These are phyloP conservation scores for Salix arbutifolia DNA, from an alignment of 345 rosid species.

Conservation along the genomic window DNA sequence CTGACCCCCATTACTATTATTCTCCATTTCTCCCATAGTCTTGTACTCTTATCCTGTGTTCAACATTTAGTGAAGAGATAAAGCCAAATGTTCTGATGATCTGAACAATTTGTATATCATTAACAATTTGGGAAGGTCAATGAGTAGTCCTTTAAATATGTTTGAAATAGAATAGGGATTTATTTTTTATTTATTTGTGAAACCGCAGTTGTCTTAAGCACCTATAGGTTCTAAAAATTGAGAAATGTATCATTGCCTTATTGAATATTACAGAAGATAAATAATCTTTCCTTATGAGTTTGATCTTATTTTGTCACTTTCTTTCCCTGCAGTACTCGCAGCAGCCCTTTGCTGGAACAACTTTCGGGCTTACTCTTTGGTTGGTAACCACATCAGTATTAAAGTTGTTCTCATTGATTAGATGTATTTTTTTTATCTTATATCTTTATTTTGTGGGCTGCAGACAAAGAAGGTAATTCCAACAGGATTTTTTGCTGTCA, in stretches of 20 bases:
- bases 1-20: background rate
- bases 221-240: background rate
- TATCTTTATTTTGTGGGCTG: conserved; percentile 26
- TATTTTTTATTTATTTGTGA: background rate
- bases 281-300: background rate
- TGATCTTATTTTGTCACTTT: conserved; percentile 1
- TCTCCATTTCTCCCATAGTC: background rate
- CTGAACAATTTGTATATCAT: background rate
- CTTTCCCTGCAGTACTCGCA: conserved; percentile 59
- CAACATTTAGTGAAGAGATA: background rate
- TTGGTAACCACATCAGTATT: conserved; percentile 22
- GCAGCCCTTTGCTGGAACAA: conserved; percentile 73
- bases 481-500: conserved; percentile 43
- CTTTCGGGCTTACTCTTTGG: conserved; percentile 56
- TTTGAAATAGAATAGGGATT: background rate
- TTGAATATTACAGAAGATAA: background rate
- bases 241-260: background rate
- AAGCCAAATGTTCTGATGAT: background rate
- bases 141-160: background rate
- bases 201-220: background rate
- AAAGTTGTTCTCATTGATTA: background rate
- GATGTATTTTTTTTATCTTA: conserved; percentile 1
- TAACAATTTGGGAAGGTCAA: background rate
- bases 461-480: conserved; percentile 85
- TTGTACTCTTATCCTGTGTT: background rate